Conservation (phyloP, 768 basidiomycete genomes). For the Sporobolomyces pararoseus region DNA sequence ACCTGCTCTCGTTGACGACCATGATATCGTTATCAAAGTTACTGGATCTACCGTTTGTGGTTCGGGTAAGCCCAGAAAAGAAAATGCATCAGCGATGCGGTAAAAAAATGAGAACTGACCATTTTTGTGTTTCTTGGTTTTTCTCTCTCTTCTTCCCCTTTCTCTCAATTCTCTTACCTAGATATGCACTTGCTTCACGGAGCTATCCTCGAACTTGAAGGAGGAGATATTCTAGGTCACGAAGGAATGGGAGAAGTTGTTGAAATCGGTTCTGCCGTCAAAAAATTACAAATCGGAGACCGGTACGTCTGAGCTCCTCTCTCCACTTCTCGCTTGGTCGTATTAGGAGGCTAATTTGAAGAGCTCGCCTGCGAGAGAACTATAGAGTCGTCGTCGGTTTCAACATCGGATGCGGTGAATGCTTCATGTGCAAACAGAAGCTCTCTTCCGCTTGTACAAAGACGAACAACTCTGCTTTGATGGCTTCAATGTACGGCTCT, state of each 20-base stretch:
- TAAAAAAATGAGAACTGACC: too few relatives aligned
- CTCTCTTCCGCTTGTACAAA: conserved; percentile 64
- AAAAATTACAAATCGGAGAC: conserved; percentile 61
- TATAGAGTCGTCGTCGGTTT: conserved; percentile 27
- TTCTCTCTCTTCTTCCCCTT: background rate
- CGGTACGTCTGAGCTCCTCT: conserved; percentile 59
- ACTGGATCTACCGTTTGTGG: conserved; percentile 74
- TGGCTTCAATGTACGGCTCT: conserved; percentile 60
- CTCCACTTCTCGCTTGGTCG: too few relatives aligned
- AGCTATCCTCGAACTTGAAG: conserved; percentile 65
- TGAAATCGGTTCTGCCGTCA: conserved; percentile 63
- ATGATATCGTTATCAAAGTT: conserved; percentile 70
- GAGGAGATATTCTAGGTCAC: conserved; percentile 64
- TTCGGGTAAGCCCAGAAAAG: conserved; percentile 53
- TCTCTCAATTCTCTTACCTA: conserved; percentile 34
- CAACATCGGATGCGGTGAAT: conserved; percentile 44
- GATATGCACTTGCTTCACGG: conserved; percentile 66
- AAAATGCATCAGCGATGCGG: too few relatives aligned
- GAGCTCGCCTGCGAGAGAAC: background rate
- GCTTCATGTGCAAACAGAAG: conserved; percentile 65
- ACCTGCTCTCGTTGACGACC: conserved; percentile 61
- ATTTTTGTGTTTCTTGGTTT: too few relatives aligned
- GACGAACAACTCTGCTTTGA: conserved; percentile 63
- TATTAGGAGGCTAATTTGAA: too few relatives aligned
- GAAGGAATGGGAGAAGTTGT: conserved; percentile 68